phyloP scores from a whole-genome alignment of 1,284 basidiomycete species.

The Papiliotrema fonsecae region DNA sequence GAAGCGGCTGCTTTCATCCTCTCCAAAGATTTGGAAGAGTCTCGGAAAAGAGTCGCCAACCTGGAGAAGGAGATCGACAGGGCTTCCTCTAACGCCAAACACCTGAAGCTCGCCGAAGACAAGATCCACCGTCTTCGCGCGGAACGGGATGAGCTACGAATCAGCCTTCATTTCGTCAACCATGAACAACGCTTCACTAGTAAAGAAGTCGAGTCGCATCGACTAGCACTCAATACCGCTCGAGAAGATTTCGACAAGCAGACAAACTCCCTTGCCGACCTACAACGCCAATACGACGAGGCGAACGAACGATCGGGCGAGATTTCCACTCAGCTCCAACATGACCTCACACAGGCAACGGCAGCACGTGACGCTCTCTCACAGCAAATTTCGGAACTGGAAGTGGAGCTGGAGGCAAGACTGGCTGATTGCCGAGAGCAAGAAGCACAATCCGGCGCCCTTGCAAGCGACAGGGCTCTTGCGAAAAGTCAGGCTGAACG shows the following conservation, averaged over 20 bases:
- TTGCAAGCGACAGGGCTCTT: neutral
- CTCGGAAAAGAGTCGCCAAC: slow-evolving; percentile 8
- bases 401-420: neutral
- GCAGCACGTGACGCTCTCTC: neutral
- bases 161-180: slow-evolving; percentile 64
- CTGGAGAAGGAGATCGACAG: slow-evolving; percentile 9
- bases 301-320: neutral
- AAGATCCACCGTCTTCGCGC: slow-evolving; percentile 60
- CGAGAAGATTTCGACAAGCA: slow-evolving; percentile 15
- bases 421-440: neutral
- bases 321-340: neutral
- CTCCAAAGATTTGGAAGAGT: slow-evolving; percentile 12
- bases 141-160: slow-evolving; percentile 64
- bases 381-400: neutral
- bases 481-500: neutral
- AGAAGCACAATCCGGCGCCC: neutral
- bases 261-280: neutral
- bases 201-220: slow-evolving; percentile 57
- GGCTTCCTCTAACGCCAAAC: neutral
- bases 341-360: neutral
- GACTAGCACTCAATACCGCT: slow-evolving; percentile 26
- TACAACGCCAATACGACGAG: neutral
- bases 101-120: slow-evolving; percentile 53
- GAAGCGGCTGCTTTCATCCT: slow-evolving; percentile 9
- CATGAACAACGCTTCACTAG: slow-evolving; percentile 65